Evolutionary conservation across 768 basidiomycete species (phyloP).

Genomic region (Leccinum arenicola): DNA sequence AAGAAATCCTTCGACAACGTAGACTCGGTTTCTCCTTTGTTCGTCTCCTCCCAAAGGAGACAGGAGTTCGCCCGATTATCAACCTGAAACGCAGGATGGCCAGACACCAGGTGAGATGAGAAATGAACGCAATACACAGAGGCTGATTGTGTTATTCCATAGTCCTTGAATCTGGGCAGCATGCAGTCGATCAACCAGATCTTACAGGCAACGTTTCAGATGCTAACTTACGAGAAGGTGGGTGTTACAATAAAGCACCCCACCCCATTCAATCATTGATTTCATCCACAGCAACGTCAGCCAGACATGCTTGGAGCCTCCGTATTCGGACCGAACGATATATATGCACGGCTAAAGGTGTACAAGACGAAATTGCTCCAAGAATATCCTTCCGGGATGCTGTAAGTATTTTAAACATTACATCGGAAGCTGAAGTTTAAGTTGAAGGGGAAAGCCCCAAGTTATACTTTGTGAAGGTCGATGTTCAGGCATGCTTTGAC

Average conservation of each 20-base stretch:
- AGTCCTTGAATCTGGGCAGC: slow-evolving; percentile 32
- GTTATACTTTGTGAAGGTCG: slow-evolving; percentile 94
- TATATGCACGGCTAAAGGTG: slow-evolving; percentile 68
- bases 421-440: neutral
- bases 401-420: slow-evolving; percentile 42
- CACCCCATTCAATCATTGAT: neutral
- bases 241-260: neutral
- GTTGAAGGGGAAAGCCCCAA: slow-evolving; percentile 56
- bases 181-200: slow-evolving; percentile 83
- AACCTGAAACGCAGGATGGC: slow-evolving; percentile 64
- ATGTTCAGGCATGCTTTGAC: slow-evolving; percentile 96
- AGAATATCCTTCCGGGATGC: slow-evolving; percentile 35
- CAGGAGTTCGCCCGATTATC: slow-evolving; percentile 91
- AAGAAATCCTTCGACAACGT: slow-evolving; percentile 65
- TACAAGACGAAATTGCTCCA: slow-evolving; percentile 57
- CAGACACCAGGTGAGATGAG: slow-evolving; percentile 29
- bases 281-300: slow-evolving; percentile 50
- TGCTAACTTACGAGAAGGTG: slow-evolving; percentile 87
- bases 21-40: slow-evolving; percentile 82
- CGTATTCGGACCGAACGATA: slow-evolving; percentile 78
- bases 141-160: neutral
- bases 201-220: slow-evolving; percentile 79
- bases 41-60: slow-evolving; percentile 90
- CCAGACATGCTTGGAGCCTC: slow-evolving; percentile 73
- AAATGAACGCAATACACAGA: neutral